Conservation (phyloP, 495 filamentous ascomycete species). For the Neurospora discreta region DNA sequence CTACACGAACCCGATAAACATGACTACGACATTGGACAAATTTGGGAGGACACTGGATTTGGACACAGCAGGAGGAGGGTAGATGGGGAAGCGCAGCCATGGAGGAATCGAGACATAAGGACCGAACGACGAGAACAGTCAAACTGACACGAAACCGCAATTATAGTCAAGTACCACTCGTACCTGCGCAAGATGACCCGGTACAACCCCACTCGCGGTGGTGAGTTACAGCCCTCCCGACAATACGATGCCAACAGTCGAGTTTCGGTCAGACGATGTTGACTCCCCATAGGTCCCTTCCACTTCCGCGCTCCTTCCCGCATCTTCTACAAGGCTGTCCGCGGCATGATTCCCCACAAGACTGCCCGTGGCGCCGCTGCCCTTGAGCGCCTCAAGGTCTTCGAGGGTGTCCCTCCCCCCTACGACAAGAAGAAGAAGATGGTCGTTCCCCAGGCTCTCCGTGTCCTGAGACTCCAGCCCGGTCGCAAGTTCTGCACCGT, state of each 20-base stretch:
- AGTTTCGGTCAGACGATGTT: constrained; percentile 19
- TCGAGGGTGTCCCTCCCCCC: constrained; percentile 97
- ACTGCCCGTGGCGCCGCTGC: constrained; percentile 93
- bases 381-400: constrained; percentile 96
- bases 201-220: constrained; percentile 97
- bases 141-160: constrained; percentile 19
- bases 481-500: constrained; percentile 99
- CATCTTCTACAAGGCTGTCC: constrained; percentile 99
- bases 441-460: constrained; percentile 95
- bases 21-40: constrained; percentile 2
- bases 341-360: constrained; percentile 99
- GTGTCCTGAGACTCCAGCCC: constrained; percentile 88
- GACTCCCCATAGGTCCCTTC: constrained; percentile 69
- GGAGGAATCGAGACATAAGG: neutral
- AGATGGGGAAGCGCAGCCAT: neutral
- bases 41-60: neutral
- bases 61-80: neutral
- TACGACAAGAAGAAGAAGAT: constrained; percentile 99
- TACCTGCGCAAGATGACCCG: constrained; percentile 99
- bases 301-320: constrained; percentile 97
- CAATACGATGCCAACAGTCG: neutral
- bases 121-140: constrained; percentile 3
- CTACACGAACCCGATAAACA: constrained; percentile 2
- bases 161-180: constrained; percentile 96
- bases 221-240: constrained; percentile 38